Percentiles rank a stretch among this genome's conserved stretches.
Conservation (phyloP, 2,329 filamentous ascomycete species). For the Fusarium agapanthi region DNA sequence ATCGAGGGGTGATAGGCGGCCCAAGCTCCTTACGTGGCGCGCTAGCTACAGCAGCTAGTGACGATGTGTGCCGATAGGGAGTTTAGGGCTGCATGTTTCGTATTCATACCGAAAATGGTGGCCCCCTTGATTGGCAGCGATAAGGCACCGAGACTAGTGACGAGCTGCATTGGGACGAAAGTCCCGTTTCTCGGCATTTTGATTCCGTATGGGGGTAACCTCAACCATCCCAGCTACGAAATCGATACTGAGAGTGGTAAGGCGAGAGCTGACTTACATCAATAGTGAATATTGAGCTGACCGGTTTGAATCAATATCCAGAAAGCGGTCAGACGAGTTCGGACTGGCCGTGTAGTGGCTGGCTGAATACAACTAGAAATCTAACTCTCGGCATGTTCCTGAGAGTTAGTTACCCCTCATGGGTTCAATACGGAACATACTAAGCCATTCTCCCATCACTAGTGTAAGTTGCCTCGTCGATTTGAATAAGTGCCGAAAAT, state of each 20-base stretch:
- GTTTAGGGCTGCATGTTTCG: background rate
- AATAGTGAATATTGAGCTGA: background rate
- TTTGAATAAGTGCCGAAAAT: background rate
- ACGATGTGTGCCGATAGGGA: background rate
- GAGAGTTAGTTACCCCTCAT: background rate
- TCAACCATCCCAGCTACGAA: background rate
- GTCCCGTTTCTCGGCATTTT: background rate
- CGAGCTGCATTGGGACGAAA: background rate
- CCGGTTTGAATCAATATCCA: background rate
- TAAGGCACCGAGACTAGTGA: background rate
- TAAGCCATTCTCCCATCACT: accelerated
- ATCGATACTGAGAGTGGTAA: background rate
- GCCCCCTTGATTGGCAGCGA: background rate
- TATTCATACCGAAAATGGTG: background rate
- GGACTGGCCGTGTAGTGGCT: background rate
- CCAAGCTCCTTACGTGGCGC: background rate
- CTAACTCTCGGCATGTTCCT: background rate
- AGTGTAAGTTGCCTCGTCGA: accelerated
- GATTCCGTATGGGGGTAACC: background rate
- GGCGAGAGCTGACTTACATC: background rate
- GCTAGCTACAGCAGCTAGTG: background rate
- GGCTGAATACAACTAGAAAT: background rate
- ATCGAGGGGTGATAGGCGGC: background rate
- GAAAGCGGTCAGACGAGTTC: background rate
- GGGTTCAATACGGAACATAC: background rate